phyloP scores from a whole-genome alignment of 139 green algal genomes.

The Closterium sp. region DNA sequence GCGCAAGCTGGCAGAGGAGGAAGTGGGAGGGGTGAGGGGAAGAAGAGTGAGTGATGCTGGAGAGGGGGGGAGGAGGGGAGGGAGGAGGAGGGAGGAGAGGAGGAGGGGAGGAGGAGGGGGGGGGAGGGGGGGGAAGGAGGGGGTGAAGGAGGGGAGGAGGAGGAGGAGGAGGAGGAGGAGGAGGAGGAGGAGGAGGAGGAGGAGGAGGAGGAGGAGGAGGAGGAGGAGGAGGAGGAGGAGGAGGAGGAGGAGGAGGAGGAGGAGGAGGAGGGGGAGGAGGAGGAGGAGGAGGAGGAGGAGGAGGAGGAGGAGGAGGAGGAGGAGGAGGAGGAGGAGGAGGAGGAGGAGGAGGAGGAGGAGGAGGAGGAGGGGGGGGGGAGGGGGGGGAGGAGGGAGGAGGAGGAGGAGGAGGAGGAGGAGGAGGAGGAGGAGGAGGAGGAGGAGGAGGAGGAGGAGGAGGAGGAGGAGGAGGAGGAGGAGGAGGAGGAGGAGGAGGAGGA shows the following conservation, averaged over 20 bases:
- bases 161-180: background rate
- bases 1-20: background rate
- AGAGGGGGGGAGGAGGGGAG: background rate
- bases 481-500: background rate
- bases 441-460: background rate
- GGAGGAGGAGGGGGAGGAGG: no score
- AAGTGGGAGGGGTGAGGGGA: background rate
- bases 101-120: background rate
- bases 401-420: background rate
- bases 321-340: background rate
- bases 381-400: background rate
- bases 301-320: constrained; percentile 2
- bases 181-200: background rate
- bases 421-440: background rate
- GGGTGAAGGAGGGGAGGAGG: background rate
- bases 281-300: background rate
- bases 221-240: background rate
- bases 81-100: background rate
- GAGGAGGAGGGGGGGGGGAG: background rate
- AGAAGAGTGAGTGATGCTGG: background rate
- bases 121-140: background rate
- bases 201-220: background rate
- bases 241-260: background rate
- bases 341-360: no score
- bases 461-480: background rate